Evolutionary conservation across 768 basidiomycete genomes (phyloP), one percentile per base, ranked within the genome.

Genomic region (Pilatotrama ljubarskyi): DNA sequence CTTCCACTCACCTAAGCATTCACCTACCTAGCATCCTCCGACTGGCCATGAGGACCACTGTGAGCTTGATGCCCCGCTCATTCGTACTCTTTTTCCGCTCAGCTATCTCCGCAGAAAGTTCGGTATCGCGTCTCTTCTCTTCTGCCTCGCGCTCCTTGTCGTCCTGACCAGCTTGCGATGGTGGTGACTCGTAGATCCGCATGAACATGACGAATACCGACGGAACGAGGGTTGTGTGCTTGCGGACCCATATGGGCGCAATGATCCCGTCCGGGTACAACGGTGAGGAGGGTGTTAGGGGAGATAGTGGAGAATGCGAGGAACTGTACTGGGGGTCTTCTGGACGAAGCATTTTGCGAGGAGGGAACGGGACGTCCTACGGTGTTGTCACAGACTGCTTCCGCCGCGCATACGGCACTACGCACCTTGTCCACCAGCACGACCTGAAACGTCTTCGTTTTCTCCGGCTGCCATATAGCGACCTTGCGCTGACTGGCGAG

Each of bases 191-290:
- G 68, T 80, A 94, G 61, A 98, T 78, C 55, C 91, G 85, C 55
- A 91, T 75, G 72, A 98, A 97, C 61, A 97, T 79, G 9, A 98
- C 91, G 72, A 98, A 96, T 0, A 98, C 95, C 22, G 92, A 88
- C 0, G 97, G 97, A 0, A 98, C 75, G 32, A 97, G 85, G 1
- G 91, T 85, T 0, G 91, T 91, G 69, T 99, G 97, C 74, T 98
- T 99, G 43, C 95, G 83, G 35, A 98, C 86, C 97, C 97, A 99
- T 70, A 98, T 93, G 1, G 97, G 97, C 2, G 97, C 94, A 53
- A 99, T 93, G 54, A 99, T 76, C 0, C 97, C 97, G 70, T 99
- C 97, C 0, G 97, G 97, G 72, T 93, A 84, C 9, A 97, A 77
- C 0, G 97, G 96, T 0, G 95, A 97, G 0, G 89, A 81, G 0